phyloP scores from a whole-genome alignment of 192 early-diverging fungal species.

The Umbelopsis sp. region DNA sequence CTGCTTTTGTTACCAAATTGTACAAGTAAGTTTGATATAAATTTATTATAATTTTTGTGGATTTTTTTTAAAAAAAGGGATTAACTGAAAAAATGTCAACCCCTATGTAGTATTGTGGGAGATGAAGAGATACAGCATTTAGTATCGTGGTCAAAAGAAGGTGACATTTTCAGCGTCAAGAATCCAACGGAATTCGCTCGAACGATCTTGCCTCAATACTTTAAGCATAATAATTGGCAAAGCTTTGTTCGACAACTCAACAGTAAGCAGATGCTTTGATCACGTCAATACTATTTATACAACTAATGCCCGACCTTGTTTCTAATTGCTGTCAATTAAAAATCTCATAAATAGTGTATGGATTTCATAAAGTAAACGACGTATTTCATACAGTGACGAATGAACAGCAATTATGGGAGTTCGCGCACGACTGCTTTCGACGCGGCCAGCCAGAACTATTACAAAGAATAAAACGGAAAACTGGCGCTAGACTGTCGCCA shows the following conservation, averaged over 20 bases:
- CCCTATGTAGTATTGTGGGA: conserved; percentile 63
- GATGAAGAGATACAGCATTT: conserved; percentile 58
- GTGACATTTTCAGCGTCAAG: conserved; percentile 83
- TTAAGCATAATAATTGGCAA: conserved; percentile 88
- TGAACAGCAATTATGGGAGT: conserved; percentile 79
- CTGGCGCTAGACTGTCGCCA: neutral
- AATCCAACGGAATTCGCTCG: conserved; percentile 80
- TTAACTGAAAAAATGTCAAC: neutral
- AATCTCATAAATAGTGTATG: conserved; percentile 58
- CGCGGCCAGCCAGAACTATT: conserved; percentile 43
- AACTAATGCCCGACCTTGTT: neutral
- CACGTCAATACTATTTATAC: neutral
- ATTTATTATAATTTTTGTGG: neutral
- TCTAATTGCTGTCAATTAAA: neutral
- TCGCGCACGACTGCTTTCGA: conserved; percentile 80
- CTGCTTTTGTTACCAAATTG: conserved; percentile 21
- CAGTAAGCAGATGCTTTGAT: conserved; percentile 46
- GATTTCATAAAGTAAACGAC: conserved; percentile 71
- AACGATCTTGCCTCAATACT: conserved; percentile 76
- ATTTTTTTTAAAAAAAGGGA: too few relatives aligned
- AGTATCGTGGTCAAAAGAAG: conserved; percentile 74
- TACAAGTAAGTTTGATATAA: conserved; percentile 17
- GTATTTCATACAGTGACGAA: conserved; percentile 47
- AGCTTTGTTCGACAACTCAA: conserved; percentile 88
- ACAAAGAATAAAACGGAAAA: conserved; percentile 20